phyloP scores from a whole-genome alignment of 129 eudicot genomes.

The Glebionis coronaria region DNA sequence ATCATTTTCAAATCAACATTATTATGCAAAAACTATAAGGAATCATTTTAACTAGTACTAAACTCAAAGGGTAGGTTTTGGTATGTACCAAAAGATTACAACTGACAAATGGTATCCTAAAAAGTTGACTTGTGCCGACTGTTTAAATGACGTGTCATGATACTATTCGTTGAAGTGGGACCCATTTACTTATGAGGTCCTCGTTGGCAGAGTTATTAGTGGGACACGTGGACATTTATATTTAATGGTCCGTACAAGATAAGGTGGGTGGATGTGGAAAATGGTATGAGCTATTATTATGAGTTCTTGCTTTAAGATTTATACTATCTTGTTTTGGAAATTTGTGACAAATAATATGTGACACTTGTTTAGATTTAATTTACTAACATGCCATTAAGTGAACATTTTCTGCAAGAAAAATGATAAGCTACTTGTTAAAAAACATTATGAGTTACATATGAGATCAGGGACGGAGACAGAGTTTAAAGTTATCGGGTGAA shows the following conservation, averaged over 20 bases:
- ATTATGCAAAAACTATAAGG: too few species aligned
- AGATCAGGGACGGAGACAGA: too few species aligned
- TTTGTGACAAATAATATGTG: too few species aligned
- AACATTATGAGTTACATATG: too few species aligned
- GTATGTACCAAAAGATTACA: too few species aligned
- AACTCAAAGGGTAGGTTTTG: too few species aligned
- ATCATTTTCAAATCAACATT: too few species aligned
- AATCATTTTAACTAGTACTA: too few species aligned
- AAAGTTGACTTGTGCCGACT: constrained; percentile 31
- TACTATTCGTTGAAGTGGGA: neutral
- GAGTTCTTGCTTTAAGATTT: neutral
- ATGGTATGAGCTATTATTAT: constrained; percentile 16
- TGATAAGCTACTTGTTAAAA: too few species aligned
- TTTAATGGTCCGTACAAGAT: constrained; percentile 31
- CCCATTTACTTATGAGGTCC: constrained; percentile 21
- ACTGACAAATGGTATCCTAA: too few species aligned
- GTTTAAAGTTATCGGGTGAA: too few species aligned
- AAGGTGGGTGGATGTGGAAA: constrained; percentile 40
- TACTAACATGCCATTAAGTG: constrained; percentile 22
- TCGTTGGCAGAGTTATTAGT: constrained; percentile 26
- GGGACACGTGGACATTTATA: constrained; percentile 31
- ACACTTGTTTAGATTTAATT: neutral
- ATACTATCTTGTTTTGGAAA: constrained; percentile 11
- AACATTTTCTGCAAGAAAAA: neutral
- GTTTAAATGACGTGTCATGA: constrained; percentile 22